Conservation (phyloP, 306 rosid genomes). For the Argentina anserina region DNA sequence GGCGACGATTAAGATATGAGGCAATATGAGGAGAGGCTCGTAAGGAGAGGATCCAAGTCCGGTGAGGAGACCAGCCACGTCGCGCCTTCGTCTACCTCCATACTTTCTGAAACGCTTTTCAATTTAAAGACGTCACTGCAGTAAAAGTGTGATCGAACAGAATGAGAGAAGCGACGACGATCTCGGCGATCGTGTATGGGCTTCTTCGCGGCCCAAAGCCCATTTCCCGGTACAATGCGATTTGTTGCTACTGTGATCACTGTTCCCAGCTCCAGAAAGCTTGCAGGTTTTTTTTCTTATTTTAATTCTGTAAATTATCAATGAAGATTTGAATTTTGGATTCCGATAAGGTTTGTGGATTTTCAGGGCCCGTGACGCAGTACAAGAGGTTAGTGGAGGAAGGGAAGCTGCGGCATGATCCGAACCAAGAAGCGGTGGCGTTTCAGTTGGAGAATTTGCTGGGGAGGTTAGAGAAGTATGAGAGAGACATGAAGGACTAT, state of each 20-base stretch:
- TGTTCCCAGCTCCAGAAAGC: slow-evolving; percentile 26
- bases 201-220: slow-evolving; percentile 26
- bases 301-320: background rate
- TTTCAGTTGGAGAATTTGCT: slow-evolving; percentile 64
- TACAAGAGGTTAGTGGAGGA: slow-evolving; percentile 60
- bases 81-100: slow-evolving; percentile 23
- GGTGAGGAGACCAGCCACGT: slow-evolving; percentile 44
- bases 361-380: slow-evolving; percentile 63
- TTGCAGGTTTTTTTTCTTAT: slow-evolving; percentile 37
- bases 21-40: too few species aligned
- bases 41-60: too few species aligned
- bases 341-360: background rate
- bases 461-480: slow-evolving; percentile 83
- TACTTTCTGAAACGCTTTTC: background rate
- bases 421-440: slow-evolving; percentile 79
- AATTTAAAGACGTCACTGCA: background rate
- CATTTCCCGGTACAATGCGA: slow-evolving; percentile 19
- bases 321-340: background rate
- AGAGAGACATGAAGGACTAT: slow-evolving; percentile 80
- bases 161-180: slow-evolving; percentile 42
- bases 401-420: slow-evolving; percentile 82
- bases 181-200: slow-evolving; percentile 32
- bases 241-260: slow-evolving; percentile 45
- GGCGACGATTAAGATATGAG: too few species aligned
- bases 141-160: background rate